These are phyloP conservation scores for Collybia sp. DNA, from an alignment of 768 basidiomycete species.

Conservation along the genomic window DNA sequence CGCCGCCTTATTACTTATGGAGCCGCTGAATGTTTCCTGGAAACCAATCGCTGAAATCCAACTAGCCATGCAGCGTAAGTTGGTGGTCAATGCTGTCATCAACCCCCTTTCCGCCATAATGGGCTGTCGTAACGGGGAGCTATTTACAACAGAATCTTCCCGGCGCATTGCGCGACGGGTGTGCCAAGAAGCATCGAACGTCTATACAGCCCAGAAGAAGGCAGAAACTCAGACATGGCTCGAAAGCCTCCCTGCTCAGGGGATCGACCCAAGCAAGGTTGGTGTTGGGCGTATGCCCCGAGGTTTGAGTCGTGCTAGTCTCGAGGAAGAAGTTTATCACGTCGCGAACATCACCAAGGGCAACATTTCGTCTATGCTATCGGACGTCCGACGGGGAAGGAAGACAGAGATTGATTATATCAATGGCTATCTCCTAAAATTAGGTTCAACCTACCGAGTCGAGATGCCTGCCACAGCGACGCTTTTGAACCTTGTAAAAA, in stretches of 20 bases:
- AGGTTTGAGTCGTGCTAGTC: conserved; percentile 34
- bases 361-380: conserved; percentile 81
- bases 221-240: conserved; percentile 34
- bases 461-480: conserved; percentile 51
- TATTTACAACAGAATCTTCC: conserved; percentile 45
- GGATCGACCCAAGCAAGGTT: conserved; percentile 18
- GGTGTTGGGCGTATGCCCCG: conserved; percentile 37
- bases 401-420: conserved; percentile 77
- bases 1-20: conserved; percentile 51
- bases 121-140: conserved; percentile 73
- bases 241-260: conserved; percentile 20
- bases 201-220: conserved; percentile 50
- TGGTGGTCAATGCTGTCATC: conserved; percentile 77
- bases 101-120: conserved; percentile 85
- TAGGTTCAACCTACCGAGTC: conserved; percentile 56
- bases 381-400: conserved; percentile 58
- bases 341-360: conserved; percentile 52
- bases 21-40: conserved; percentile 59
- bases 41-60: conserved; percentile 63
- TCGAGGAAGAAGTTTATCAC: conserved; percentile 53
- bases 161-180: conserved; percentile 43
- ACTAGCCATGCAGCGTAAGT: conserved; percentile 67
- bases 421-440: conserved; percentile 71
- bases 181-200: conserved; percentile 66
- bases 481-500: conserved; percentile 54